phyloP scores from a whole-genome alignment of 1,284 basidiomycete genomes.

The Uromyces viciae-fabae region DNA sequence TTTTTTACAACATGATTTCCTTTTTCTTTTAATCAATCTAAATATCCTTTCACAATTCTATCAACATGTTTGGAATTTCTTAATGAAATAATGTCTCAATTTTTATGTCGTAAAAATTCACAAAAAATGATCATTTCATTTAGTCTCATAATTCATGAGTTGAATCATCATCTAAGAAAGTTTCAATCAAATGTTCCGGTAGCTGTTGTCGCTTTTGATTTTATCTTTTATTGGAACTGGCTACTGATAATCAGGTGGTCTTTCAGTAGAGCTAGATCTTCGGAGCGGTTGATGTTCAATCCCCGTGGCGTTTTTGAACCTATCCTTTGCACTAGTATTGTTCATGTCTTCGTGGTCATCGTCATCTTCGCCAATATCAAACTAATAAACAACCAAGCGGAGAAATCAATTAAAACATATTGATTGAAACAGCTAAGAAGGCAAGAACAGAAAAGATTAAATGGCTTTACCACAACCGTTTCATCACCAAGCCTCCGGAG shows the following conservation, averaged over 20 bases:
- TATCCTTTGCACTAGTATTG: conserved; percentile 1
- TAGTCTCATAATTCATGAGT: too few species aligned
- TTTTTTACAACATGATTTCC: too few species aligned
- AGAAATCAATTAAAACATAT: background rate
- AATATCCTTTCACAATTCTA: too few species aligned
- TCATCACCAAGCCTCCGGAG: conserved; percentile 60
- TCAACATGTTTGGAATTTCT: too few species aligned
- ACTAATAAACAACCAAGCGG: conserved; percentile 54
- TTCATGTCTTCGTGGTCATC: conserved; percentile 61
- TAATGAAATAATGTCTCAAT: too few species aligned
- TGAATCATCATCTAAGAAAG: too few species aligned
- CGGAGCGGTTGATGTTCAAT: conserved; percentile 13
- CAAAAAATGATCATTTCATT: too few species aligned
- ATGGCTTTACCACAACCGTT: conserved; percentile 63
- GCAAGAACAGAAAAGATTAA: background rate
- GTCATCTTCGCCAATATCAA: conserved; percentile 75
- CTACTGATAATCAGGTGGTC: conserved; percentile 33
- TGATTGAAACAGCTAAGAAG: background rate
- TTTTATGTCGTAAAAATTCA: too few species aligned
- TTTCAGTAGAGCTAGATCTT: conserved; percentile 27
- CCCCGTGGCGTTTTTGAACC: background rate
- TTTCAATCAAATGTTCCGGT: background rate
- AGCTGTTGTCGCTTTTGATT: background rate
- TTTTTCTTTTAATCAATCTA: too few species aligned
- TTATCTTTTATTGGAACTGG: too few species aligned